Evolutionary conservation across 495 filamentous ascomycete species (phyloP), one percentile per base, ranked within the genome.

Genomic region (Margaritispora aquatica): DNA sequence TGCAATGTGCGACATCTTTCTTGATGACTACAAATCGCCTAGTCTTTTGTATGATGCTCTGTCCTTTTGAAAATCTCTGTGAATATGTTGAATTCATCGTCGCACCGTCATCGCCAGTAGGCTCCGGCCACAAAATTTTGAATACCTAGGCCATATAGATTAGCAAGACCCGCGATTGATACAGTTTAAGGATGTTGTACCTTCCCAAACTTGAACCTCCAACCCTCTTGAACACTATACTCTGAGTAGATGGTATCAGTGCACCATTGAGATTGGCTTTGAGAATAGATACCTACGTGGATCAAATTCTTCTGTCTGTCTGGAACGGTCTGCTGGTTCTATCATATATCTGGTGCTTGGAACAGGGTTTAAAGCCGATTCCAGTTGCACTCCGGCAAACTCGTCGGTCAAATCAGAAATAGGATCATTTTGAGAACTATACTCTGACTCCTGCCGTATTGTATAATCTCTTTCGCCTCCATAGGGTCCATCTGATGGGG

Each of bases 71-170:
- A 1, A 29, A 27, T 57, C 27, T 38, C 36, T 38, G n/a, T 1
- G 17, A 27, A 19, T 36, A 34, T 8, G 51, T 57, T 2, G 15
- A 41, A 21, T 19, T 34, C 19, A 15, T 36, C 20, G 7, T 10
- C 10, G 5, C 8, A 34, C 5, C 29, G 44, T 4, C 51, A 5
- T 29, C 51, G 1, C 61, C 57, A 3, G 22, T 41, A 9, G 64
- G 64, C 27, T 67, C 64, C 19, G 50, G 55, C 64, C 64, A 67
- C 3, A 64, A 44, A 3, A 67, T 55, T 49, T 59, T 67, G 61
- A 67, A 62, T 1, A 66, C 58, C 64, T 66, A 23, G 3, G 29
- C 34, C 2, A 13, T 26, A 11, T 52, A 29, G 31, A 17, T 11
- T 17, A 11, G 10, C 5, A 34, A 19, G 21, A 20, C 13, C 27